These are phyloP conservation scores for Geotrichum citri-aurantii DNA, from an alignment of 1,139 yeast species.

Conservation along the genomic window DNA sequence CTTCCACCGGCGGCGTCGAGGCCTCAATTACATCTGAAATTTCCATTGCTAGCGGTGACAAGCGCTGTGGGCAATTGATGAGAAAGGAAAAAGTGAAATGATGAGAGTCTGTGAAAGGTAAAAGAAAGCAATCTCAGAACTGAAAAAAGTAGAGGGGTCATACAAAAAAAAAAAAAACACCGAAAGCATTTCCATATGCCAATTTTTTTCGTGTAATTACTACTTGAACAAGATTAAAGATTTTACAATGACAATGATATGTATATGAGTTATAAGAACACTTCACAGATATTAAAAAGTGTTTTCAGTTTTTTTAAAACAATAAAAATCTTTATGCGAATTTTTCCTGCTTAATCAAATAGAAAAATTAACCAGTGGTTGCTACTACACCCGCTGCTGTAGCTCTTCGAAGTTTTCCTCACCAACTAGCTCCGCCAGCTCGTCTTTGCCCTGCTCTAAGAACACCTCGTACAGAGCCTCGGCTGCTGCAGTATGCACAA, in stretches of 20 bases:
- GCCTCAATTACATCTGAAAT: conserved; percentile 1
- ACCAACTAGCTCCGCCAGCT: neutral
- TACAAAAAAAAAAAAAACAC: neutral
- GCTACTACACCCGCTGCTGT: neutral
- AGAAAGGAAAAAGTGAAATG: neutral
- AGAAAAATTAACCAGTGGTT: neutral
- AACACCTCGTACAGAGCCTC: conserved; percentile 5
- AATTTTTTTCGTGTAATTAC: too few species aligned
- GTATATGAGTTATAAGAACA: too few species aligned
- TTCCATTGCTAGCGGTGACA: conserved; percentile 1
- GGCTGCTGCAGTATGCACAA: neutral
- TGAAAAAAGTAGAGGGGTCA: neutral
- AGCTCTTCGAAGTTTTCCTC: neutral
- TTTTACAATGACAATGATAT: too few species aligned
- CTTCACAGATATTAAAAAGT: too few species aligned
- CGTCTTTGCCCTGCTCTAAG: conserved; percentile 4
- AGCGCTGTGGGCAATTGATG: neutral
- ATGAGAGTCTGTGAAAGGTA: neutral
- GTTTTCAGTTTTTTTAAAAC: too few species aligned
- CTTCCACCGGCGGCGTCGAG: conserved; percentile 16
- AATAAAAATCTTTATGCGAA: too few species aligned
- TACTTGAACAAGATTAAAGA: too few species aligned
- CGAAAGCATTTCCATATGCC: neutral
- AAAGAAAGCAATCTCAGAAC: neutral
- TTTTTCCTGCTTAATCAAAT: too few species aligned